Evolutionary conservation across 106 monocot species (phyloP), one percentile per base, ranked within the genome.

Genomic region (Triglochin maritima): DNA sequence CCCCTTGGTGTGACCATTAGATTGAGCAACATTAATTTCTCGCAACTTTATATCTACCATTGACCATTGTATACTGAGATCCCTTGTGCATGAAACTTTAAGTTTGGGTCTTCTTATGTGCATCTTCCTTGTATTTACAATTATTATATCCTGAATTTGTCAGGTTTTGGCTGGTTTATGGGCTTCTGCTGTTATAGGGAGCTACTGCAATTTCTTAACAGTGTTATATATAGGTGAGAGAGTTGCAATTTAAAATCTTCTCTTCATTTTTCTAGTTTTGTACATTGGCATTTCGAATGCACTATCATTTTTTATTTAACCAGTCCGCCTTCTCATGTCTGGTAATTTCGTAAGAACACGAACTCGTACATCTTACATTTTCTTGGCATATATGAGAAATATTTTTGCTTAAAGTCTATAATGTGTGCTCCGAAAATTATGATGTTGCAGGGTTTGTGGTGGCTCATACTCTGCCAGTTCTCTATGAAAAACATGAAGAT

Each of bases 181-280:
- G 86, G 81, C 80, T 76, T 85, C 91, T 72, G 90, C 96, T 56
- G 51, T 91, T 2, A 81, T 96, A 64, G 96, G 91, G 49, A 84
- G 87, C 72, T 96, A 88, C 80, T 91, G 81, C 79, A 96, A 96
- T 77, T 91, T 96, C 70, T 76, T 96, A 4, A 88, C 96, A 50
- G 88, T 96, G 42, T 14, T 96, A 59, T 96, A 91, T 60, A 76
- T 96, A 50, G 85, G 95, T 87, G 60, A 71, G 78, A 29, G 6
- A 59, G 64, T n/a, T 64, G 60, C 46, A 8, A 52, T 52, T 52
- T 52, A 7, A 7, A 52, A 11, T 52, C 9, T 52, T 52, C 0
- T 8, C 52, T 11, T 52, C 52, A 52, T 8, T 52, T 8, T 52
- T 11, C 52, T 52, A 8, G 52, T 11, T 11, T 52, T 11, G 9